phyloP scores from a whole-genome alignment of 179 eudicot genomes.

The Beta corolliflora region DNA sequence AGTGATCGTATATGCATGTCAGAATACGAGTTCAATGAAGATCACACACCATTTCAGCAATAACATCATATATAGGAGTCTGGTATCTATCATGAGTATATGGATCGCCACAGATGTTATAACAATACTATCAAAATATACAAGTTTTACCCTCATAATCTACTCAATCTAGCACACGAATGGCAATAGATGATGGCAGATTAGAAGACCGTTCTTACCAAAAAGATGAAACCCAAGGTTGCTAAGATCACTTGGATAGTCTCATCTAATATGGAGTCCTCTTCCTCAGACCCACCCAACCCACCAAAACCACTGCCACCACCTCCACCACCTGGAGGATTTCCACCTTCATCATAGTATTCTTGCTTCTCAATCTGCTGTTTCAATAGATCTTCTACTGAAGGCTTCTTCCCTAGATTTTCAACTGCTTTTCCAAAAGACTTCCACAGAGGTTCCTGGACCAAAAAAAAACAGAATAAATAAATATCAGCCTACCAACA shows the following conservation, averaged over 20 bases:
- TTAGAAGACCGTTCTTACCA: slow-evolving; percentile 45
- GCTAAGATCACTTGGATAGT: slow-evolving; percentile 58
- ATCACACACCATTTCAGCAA: not conserved
- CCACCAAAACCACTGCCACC: slow-evolving; percentile 33
- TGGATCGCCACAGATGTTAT: not conserved
- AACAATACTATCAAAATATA: no score
- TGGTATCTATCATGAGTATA: not conserved
- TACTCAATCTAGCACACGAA: not conserved
- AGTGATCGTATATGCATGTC: not conserved
- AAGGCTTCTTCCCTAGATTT: slow-evolving; percentile 53
- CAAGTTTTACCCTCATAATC: no score
- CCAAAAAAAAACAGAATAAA: not conserved
- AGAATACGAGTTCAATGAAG: not conserved
- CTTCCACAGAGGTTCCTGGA: slow-evolving; percentile 74
- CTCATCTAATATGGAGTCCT: slow-evolving; percentile 51
- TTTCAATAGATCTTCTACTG: slow-evolving; percentile 62
- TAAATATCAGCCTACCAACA: not conserved
- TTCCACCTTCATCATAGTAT: slow-evolving; percentile 56
- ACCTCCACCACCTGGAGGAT: slow-evolving; percentile 35
- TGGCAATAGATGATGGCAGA: not conserved
- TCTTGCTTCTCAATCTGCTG: slow-evolving; percentile 67
- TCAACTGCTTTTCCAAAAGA: slow-evolving; percentile 62
- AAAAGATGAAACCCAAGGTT: slow-evolving; percentile 57
- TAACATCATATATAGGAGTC: not conserved
- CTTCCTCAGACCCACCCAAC: slow-evolving; percentile 57